These are phyloP conservation scores for Agapanthus africanus DNA, from an alignment of 106 monocot genomes.

Conservation along the genomic window DNA sequence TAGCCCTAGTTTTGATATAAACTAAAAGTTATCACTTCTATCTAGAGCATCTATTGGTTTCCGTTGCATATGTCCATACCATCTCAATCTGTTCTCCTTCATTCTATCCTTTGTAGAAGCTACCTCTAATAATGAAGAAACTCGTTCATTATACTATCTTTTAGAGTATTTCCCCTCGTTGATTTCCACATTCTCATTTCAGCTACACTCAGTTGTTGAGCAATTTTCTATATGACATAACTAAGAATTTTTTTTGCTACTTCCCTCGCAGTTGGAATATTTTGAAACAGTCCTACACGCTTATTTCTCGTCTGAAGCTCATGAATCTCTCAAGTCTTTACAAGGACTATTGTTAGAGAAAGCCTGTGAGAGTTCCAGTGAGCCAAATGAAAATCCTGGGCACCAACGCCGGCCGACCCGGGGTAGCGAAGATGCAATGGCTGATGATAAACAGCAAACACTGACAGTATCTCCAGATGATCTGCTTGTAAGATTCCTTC, in stretches of 20 bases:
- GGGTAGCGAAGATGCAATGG: slow-evolving; percentile 91
- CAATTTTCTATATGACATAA: too few relatives aligned
- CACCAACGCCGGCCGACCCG: slow-evolving; percentile 76
- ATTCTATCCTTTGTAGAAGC: too few relatives aligned
- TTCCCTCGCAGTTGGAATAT: slow-evolving; percentile 78
- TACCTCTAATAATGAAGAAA: too few relatives aligned
- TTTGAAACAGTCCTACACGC: slow-evolving; percentile 77
- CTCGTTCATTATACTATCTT: too few relatives aligned
- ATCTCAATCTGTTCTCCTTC: too few relatives aligned
- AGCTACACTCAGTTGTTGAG: too few relatives aligned
- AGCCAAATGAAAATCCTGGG: slow-evolving; percentile 66
- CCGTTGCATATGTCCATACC: too few relatives aligned
- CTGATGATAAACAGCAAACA: slow-evolving; percentile 64
- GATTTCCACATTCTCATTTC: too few relatives aligned
- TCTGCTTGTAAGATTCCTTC: slow-evolving; percentile 52
- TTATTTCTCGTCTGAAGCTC: slow-evolving; percentile 81
- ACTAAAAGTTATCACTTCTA: too few relatives aligned
- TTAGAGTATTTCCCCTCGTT: too few relatives aligned
- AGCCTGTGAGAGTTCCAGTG: slow-evolving; percentile 63
- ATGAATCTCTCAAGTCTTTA: slow-evolving; percentile 72
- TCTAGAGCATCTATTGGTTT: too few relatives aligned
- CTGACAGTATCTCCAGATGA: slow-evolving; percentile 79
- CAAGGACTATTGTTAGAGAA: slow-evolving; percentile 75
- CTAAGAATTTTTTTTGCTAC: not conserved
- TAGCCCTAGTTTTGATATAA: too few relatives aligned